Conservation (phyloP, 2,329 filamentous ascomycete species). For the Cytospora mali region DNA sequence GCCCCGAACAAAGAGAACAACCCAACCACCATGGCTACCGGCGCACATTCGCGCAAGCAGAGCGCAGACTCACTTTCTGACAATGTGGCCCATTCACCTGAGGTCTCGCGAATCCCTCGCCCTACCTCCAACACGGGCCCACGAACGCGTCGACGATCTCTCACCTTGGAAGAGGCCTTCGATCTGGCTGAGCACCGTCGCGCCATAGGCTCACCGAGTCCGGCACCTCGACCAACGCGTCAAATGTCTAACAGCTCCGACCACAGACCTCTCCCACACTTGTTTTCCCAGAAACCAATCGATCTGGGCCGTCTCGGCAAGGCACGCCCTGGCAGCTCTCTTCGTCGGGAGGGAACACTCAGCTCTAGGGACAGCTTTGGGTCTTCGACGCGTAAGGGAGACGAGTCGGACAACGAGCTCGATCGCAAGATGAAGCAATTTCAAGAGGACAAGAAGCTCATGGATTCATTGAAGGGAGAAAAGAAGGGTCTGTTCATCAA, state of each 20-base stretch:
- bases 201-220: conserved; percentile 53
- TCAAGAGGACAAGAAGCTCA: conserved; percentile 33
- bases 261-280: conserved; percentile 11
- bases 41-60: conserved; percentile 29
- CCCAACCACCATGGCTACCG: conserved; percentile 17
- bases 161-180: conserved; percentile 49
- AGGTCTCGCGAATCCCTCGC: conserved; percentile 37
- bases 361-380: conserved; percentile 28
- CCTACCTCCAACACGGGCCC: conserved; percentile 29
- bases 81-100: conserved; percentile 27
- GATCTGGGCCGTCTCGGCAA: conserved; percentile 31
- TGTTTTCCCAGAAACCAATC: conserved; percentile 33
- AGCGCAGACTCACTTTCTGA: conserved; percentile 34
- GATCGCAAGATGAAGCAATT: conserved; percentile 37
- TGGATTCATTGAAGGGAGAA: conserved; percentile 32
- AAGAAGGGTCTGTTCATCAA: conserved; percentile 42
- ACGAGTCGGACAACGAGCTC: conserved; percentile 37
- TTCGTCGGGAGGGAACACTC: conserved; percentile 25
- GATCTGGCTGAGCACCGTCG: conserved; percentile 40
- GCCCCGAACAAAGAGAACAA: conserved; percentile 12
- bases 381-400: conserved; percentile 29
- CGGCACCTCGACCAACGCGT: conserved; percentile 51
- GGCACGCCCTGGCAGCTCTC: conserved; percentile 18
- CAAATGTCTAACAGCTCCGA: conserved; percentile 1
- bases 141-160: conserved; percentile 35